Conservation (phyloP, 2,329 filamentous ascomycete genomes). For the Curvularia sp. region DNA sequence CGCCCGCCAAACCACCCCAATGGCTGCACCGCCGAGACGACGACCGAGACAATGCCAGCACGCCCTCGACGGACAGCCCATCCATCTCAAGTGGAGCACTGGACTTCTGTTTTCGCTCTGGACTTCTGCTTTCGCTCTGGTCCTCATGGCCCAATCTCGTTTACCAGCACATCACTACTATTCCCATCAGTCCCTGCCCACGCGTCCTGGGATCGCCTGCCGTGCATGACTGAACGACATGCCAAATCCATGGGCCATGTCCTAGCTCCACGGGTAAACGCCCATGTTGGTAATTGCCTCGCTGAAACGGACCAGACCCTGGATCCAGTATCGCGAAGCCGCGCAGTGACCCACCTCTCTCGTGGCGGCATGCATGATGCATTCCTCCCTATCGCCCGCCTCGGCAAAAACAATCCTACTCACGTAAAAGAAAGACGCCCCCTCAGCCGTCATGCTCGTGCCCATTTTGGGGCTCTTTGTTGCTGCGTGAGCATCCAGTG, state of each 20-base stretch:
- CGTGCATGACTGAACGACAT: conserved; percentile 19
- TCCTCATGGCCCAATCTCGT: conserved; percentile 1
- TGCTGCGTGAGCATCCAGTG: conserved; percentile 9
- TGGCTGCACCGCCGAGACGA: background rate
- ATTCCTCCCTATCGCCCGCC: conserved; percentile 23
- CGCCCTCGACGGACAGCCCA: no score
- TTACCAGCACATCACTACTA: conserved; percentile 7
- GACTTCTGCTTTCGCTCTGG: background rate
- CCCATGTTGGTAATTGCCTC: conserved; percentile 19
- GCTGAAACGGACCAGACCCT: conserved; percentile 32
- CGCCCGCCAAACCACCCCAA: background rate
- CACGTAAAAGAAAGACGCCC: conserved; percentile 26
- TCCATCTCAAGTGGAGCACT: no score
- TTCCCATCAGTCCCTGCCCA: background rate
- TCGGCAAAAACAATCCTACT: conserved; percentile 1
- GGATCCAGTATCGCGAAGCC: conserved; percentile 21
- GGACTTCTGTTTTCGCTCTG: background rate
- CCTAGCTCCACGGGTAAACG: conserved; percentile 21
- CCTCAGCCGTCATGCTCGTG: conserved; percentile 11
- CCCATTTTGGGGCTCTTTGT: conserved; percentile 16
- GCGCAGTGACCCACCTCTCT: conserved; percentile 28
- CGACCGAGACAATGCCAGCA: background rate
- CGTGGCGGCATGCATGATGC: conserved; percentile 26
- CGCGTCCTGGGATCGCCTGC: conserved; percentile 4
- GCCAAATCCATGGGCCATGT: conserved; percentile 6